phyloP scores from a whole-genome alignment of 75 land plant species.

The Picea sitchensis region DNA sequence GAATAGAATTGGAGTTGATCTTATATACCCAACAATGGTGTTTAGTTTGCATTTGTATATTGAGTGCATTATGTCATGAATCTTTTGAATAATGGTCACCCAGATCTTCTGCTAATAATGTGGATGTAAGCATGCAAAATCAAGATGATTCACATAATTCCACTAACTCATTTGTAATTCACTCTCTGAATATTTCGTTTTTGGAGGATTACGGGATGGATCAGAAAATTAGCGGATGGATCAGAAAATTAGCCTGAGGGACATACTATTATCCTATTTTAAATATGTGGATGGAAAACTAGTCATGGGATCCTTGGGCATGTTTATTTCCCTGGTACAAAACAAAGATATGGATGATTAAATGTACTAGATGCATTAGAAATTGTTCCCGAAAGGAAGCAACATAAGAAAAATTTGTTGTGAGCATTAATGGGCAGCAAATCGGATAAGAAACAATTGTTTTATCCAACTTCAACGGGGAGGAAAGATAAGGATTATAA shows the following conservation, averaged over 20 bases:
- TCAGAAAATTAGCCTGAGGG: background rate
- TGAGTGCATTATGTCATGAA: constrained; percentile 39
- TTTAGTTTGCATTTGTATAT: constrained; percentile 17
- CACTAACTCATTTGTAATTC: background rate
- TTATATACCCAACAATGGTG: constrained; percentile 42
- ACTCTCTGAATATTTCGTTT: background rate
- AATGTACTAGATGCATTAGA: too few relatives aligned
- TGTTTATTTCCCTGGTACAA: too few relatives aligned
- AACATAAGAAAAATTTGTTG: constrained; percentile 2
- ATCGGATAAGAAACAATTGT: constrained; percentile 71
- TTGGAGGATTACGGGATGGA: too few relatives aligned
- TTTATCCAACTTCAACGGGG: constrained; percentile 33
- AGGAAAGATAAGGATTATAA: constrained; percentile 18
- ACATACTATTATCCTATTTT: too few relatives aligned
- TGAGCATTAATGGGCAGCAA: constrained; percentile 88
- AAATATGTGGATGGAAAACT: too few relatives aligned
- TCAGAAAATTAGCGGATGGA: background rate
- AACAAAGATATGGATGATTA: too few relatives aligned
- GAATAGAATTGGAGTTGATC: constrained; percentile 70
- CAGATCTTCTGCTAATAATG: background rate
- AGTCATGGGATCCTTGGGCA: too few relatives aligned
- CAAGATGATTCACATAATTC: background rate
- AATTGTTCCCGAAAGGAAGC: too few relatives aligned
- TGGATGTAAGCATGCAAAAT: background rate
- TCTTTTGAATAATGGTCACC: background rate